Base-by-base conservation (phyloP, 2,329 filamentous ascomycete genomes). In the Nemania sp. region DNA sequence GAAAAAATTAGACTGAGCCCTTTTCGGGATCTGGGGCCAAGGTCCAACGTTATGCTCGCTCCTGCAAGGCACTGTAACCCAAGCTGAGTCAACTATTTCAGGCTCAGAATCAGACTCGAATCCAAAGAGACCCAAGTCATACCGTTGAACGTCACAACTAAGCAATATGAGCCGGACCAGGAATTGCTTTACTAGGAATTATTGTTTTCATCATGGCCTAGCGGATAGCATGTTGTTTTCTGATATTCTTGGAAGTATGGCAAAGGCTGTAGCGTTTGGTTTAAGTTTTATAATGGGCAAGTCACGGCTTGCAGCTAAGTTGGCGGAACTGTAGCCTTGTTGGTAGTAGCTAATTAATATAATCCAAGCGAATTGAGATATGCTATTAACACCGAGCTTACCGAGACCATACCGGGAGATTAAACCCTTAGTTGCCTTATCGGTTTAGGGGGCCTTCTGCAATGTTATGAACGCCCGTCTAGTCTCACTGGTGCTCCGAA, bases 401-500 rank as follows among this genome's bases (percentile, higher is more conserved):
- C n/a, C 24, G 22, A 51, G 22, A 38, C 38, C 6, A 20, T 3
- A 10, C 13, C 8, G 1, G 20, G 29, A 13, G 2, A 54, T 18
- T 6, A 1, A 54, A 32, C 20, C n/a, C 13, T 51, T 13, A 27
- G 15, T 51, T 51, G 1, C 47, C 2, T 4, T 51, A 10, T 27
- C 8, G 24, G 24, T 18, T 13, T 22, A 3, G 3, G 47, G 27
- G 13, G 3, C 3, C 47, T 51, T 15, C 47, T 51, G 11, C 43
- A 52, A n/a, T n/a, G 59, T 53, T 32, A 53, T 10, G 32, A 67
- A 67, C 47, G 64, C 65, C 20, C 65, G 32, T 2, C 11, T 32
- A 5, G 60, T 67, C 65, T 60, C 55, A 15, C 60, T 38, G 13
- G 60, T 55, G 49, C 62, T 62, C 6, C n/a, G 22, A 18, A 82